Evolutionary conservation across 1,139 yeast species (phyloP), one percentile per base, ranked within the genome.

Genomic region (Williopsis jadinii): DNA sequence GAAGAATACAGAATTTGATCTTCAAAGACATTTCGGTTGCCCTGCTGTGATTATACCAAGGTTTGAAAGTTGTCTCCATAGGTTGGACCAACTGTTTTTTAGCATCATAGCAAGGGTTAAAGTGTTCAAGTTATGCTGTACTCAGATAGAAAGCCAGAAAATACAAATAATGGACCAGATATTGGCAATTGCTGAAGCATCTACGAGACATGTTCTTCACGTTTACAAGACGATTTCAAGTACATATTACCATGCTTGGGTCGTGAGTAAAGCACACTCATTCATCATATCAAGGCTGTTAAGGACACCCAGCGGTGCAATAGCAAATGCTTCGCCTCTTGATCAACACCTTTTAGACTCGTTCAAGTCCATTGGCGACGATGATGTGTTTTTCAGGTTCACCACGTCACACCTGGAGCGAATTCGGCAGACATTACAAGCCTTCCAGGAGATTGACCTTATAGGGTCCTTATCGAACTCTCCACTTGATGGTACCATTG

Each of bases 211-310:
- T 11, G 34, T 50, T 9, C 19, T 46, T 5, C 35, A 41, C 3
- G 46, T 43, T 6, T 45, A 41, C 15, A 38, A 38, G 15, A 32
- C 32, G 5, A 35, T 50, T 8, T 39, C 53, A 4, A 53, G 51
- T 28, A 39, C 35, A 1, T 53, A 53, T 34, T 53, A 52, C 37
- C 58, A 52, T 35, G 40, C 47, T 2, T 53, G 57, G 57, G 46
- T 48, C 3, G 43, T 47, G 10, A 41, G 49, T 19, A 53, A 50
- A 36, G 42, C 49, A 24, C 55, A 53, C 30, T 28, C 45, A 1
- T 46, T 38, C 35, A 48, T 53, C 1, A 15, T 41, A 3, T 36
- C 41, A 19, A 47, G 39, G 9, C 12, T 49, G 26, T 28, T 52
- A 26, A 34, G 32, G 11, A 28, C 44, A 33, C 44, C 42, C 2